Conservation (phyloP, 2,329 filamentous ascomycete genomes). For the Madurella fahalii region DNA sequence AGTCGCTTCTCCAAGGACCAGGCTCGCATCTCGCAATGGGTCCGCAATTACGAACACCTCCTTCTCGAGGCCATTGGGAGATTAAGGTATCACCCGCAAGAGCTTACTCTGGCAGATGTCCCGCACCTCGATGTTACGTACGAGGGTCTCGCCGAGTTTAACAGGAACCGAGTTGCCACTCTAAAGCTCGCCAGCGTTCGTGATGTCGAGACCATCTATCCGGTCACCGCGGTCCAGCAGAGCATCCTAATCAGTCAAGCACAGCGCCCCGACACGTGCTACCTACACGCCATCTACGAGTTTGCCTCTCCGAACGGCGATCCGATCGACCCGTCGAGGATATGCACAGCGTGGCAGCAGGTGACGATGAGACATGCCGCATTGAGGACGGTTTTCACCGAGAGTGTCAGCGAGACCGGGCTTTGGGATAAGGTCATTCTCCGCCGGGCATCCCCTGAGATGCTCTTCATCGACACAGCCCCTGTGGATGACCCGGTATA, state of each 20-base stretch:
- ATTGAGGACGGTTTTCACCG: constrained; percentile 49
- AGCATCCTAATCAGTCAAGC: constrained; percentile 46
- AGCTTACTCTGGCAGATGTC: constrained; percentile 48
- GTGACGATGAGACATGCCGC: constrained; percentile 44
- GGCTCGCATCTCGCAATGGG: constrained; percentile 43
- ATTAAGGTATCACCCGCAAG: constrained; percentile 40
- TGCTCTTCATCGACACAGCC: constrained; percentile 50
- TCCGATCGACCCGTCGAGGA: constrained; percentile 39
- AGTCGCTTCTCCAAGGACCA: constrained; percentile 40
- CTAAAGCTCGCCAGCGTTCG: constrained; percentile 39
- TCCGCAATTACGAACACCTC: constrained; percentile 44
- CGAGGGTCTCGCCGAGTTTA: constrained; percentile 42
- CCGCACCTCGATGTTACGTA: constrained; percentile 46
- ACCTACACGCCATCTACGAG: constrained; percentile 46
- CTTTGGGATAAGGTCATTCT: constrained; percentile 50
- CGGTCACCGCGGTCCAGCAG: constrained; percentile 46
- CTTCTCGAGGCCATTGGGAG: constrained; percentile 42
- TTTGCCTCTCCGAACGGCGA: constrained; percentile 37
- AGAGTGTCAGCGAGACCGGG: constrained; percentile 45
- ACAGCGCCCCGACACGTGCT: constrained; percentile 38
- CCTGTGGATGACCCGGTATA: constrained; percentile 36
- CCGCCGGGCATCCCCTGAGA: constrained; percentile 44
- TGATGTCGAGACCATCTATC: constrained; percentile 48
- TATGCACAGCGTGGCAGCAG: constrained; percentile 49
- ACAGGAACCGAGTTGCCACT: constrained; percentile 38